Percentiles rank a stretch among this genome's conserved stretches.
Conservation (phyloP, 2,329 filamentous ascomycete species). For the Claviceps arundinis region DNA sequence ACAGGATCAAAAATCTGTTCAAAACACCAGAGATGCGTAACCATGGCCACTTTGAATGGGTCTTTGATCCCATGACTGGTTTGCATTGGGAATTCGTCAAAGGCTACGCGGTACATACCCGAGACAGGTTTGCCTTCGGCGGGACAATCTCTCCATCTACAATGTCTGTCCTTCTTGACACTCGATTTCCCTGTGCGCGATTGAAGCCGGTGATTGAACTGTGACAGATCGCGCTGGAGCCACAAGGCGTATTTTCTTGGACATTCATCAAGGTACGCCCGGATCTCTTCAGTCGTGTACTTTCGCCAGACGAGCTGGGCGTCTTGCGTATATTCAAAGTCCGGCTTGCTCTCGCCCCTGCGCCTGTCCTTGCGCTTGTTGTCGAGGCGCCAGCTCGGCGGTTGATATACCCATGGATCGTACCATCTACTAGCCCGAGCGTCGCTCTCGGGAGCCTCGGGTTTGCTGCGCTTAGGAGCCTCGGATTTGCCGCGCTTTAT, state of each 20-base stretch:
- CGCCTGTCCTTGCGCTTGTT: no score
- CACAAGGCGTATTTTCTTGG: constrained; percentile 35
- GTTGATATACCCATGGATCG: no score
- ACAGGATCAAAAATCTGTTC: constrained; percentile 48
- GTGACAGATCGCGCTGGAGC: constrained; percentile 47
- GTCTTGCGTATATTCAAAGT: not conserved
- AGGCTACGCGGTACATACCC: constrained; percentile 47
- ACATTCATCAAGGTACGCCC: not conserved
- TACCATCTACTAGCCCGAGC: no score
- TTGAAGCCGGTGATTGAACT: constrained; percentile 33
- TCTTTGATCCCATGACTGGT: constrained; percentile 30
- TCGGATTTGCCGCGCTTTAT: no score
- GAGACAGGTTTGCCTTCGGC: constrained; percentile 34
- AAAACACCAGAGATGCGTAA: constrained; percentile 56
- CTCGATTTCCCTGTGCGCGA: constrained; percentile 12
- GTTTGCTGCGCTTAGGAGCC: no score
- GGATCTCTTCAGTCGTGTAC: not conserved
- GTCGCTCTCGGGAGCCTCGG: no score
- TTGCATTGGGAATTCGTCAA: constrained; percentile 46
- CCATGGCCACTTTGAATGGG: constrained; percentile 47
- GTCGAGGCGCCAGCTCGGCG: no score
- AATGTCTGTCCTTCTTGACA: constrained; percentile 30
- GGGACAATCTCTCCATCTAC: constrained; percentile 45
- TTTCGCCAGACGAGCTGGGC: not conserved
- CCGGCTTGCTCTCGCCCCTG: no score